Evolutionary conservation across 2,329 filamentous ascomycete species (phyloP).

Genomic region (Plenodomus lindquistii): DNA sequence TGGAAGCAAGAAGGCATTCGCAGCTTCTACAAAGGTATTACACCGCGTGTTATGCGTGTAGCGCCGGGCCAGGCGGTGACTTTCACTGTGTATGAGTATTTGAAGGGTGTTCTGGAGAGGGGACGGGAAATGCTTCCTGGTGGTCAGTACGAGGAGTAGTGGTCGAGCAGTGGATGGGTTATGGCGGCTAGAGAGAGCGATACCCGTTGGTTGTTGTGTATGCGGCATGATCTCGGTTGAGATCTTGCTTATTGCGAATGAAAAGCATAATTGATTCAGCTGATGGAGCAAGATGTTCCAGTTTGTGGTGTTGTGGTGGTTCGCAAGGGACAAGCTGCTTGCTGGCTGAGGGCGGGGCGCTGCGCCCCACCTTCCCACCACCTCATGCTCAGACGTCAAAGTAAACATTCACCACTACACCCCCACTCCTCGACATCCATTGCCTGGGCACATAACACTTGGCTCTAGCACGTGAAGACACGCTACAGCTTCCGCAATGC

Average conservation of each 20-base stretch:
- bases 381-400: constrained; percentile 20
- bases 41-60: constrained; percentile 94
- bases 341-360: too few relatives aligned
- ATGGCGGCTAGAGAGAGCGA: constrained; percentile 2
- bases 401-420: constrained; percentile 20
- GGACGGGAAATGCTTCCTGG: constrained; percentile 51
- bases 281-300: neutral
- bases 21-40: constrained; percentile 99
- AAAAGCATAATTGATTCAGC: neutral
- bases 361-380: neutral
- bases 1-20: constrained; percentile 85
- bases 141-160: constrained; percentile 54
- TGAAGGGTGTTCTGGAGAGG: constrained; percentile 55
- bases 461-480: neutral
- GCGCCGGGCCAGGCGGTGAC: constrained; percentile 89
- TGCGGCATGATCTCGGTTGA: neutral
- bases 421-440: neutral
- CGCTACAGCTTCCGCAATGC: constrained; percentile 57
- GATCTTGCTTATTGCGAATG: neutral
- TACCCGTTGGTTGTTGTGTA: constrained; percentile 10
- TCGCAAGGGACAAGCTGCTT: too few relatives aligned
- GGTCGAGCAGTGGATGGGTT: neutral
- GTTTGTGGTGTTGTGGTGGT: too few relatives aligned
- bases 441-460: neutral
- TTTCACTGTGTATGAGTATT: constrained; percentile 62